Evolutionary conservation across 352 stramenopile species (phyloP), one percentile per base, ranked within the genome.

Genomic region (Pythium chondricola): DNA sequence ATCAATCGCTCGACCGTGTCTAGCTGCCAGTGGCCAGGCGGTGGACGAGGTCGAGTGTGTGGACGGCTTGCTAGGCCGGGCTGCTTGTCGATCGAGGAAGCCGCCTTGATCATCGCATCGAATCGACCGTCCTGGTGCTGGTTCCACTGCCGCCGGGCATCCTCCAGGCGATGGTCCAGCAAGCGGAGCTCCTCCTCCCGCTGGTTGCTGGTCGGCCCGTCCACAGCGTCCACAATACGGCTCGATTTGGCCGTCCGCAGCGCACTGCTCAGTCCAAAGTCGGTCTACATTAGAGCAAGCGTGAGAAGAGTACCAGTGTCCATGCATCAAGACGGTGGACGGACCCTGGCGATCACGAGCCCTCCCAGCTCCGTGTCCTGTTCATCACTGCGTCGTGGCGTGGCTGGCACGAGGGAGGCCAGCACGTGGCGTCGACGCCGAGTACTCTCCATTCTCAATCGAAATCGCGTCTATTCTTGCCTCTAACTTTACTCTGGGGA

Each of bases 341-440:
- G 18, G 16, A 42, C 14, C 41, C 10, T 16, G 33, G 20, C 13
- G 31, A 8, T 9, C 3, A 9, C 1, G 11, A 39, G 33, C 16
- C 22, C 33, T 39, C 33, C n/a, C n/a, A n/a, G n/a, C n/a, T n/a
- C n/a, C n/a, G n/a, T n/a, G n/a, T n/a, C n/a, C n/a, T n/a, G n/a
- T n/a, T n/a, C n/a, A n/a, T n/a, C n/a, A n/a, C n/a, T n/a, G n/a
- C n/a, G n/a, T n/a, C n/a, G n/a, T n/a, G n/a, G n/a, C n/a, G n/a
- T n/a, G n/a, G n/a, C n/a, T n/a, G n/a, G 48, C 16, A 58, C 48
- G 14, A 63, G 43, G 43, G 55, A 63, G 4, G 55, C 55, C 11
- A 63, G 55, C 20, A 63, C 48, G 2, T 29, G 47, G 2, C 55
- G 46, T 29, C 29, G 55, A n/a, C 40, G 44, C n/a, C n/a, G n/a